phyloP scores from a whole-genome alignment of 345 rosid genomes.

The Lepidium africanum region DNA sequence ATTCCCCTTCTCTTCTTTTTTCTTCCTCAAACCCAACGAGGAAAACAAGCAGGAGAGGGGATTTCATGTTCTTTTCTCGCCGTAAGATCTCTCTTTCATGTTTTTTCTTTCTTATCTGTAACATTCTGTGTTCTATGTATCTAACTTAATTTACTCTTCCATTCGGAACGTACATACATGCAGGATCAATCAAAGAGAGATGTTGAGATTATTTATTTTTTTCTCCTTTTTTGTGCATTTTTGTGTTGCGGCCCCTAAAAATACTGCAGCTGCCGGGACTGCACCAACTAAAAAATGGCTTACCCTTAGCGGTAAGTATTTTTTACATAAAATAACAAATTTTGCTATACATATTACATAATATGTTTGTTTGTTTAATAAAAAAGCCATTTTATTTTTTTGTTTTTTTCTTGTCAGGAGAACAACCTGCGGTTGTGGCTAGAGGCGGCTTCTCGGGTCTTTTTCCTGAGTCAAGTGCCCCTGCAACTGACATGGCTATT shows the following conservation, averaged over 20 bases:
- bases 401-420: slow-evolving; percentile 35
- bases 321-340: no score
- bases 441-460: slow-evolving; percentile 84
- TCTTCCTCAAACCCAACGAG: not conserved
- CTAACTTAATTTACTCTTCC: not conserved
- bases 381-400: no score
- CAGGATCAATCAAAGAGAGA: not conserved
- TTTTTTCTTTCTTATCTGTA: not conserved
- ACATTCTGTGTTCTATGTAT: not conserved
- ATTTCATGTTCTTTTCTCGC: slow-evolving; percentile 9
- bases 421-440: slow-evolving; percentile 45
- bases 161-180: not conserved
- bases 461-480: slow-evolving; percentile 56
- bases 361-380: not conserved
- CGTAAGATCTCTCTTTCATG: slow-evolving; percentile 9
- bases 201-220: no score
- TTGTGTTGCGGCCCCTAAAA: no score
- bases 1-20: slow-evolving; percentile 4
- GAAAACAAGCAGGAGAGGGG: slow-evolving; percentile 11
- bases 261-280: no score
- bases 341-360: not conserved
- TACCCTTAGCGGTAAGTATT: no score
- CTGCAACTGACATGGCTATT: slow-evolving; percentile 38
- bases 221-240: no score
- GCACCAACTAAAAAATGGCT: no score